A percentile compares a stretch with the other conserved stretches of the same genome.
Conservation (phyloP, 306 rosid species). For the Prunus kanzakura region DNA sequence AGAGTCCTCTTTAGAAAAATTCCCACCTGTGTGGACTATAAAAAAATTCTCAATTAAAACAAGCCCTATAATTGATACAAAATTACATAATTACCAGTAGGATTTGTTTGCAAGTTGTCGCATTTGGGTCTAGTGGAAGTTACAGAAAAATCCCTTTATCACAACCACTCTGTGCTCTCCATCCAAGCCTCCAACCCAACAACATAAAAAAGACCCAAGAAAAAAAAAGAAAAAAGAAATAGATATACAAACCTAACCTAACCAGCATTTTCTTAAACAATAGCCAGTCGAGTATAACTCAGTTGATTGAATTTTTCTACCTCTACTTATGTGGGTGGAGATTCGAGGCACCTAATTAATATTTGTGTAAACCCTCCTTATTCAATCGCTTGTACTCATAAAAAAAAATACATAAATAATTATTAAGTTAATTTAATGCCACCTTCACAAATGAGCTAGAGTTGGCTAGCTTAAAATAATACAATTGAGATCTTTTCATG, state of each 20-base stretch:
- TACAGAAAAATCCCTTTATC: neutral
- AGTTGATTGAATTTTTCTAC: too few relatives aligned
- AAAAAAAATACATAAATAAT: too few relatives aligned
- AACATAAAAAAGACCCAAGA: neutral
- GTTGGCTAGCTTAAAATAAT: neutral
- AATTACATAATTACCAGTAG: slow-evolving; percentile 47
- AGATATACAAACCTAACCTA: too few relatives aligned
- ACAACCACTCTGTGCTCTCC: neutral
- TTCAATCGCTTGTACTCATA: too few relatives aligned
- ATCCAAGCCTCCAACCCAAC: neutral
- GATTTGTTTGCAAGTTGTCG: neutral
- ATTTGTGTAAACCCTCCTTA: too few relatives aligned
- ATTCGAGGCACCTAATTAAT: too few relatives aligned
- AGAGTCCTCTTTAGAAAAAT: slow-evolving; percentile 11
- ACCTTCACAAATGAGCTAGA: too few relatives aligned
- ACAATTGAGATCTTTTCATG: neutral
- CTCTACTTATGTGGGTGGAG: rapidly evolving
- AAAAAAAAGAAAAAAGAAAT: too few relatives aligned
- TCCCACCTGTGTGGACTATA: slow-evolving; percentile 22
- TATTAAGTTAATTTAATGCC: too few relatives aligned
- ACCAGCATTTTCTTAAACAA: too few relatives aligned
- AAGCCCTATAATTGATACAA: slow-evolving; percentile 26
- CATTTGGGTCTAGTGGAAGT: neutral
- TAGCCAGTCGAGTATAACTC: too few relatives aligned
- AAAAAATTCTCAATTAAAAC: slow-evolving; percentile 19